Base-by-base conservation (phyloP, 2,329 filamentous ascomycete species). In the Diaporthe sp. region DNA sequence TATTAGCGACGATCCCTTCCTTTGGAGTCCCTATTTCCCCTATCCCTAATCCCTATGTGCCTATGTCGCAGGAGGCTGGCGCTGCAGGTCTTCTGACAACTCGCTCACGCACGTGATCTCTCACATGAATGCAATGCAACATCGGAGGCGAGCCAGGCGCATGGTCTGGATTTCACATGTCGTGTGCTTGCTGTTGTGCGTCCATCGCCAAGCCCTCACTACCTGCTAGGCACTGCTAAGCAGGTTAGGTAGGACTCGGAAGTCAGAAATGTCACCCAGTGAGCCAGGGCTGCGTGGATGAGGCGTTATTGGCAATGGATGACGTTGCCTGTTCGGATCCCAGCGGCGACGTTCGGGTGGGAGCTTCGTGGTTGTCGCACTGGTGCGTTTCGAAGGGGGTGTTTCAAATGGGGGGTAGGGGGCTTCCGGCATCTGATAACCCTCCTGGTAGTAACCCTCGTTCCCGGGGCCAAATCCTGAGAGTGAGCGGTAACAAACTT, bases 111-210 rank as follows among this genome's bases (percentile, higher is more conserved):
- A 68, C 47, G 63, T 68, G 63, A 68, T 53, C n/a, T 13, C 13
- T 19, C 13, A 39, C 6, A 13, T 22, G 47, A 19, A 19, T 12
- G 63, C 44, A n/a, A n/a, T 51, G 44, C 63, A 51, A 51, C 47
- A 22, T 37, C 4, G 47, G 63, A 27, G 32, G 63, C 63, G 63
- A 53, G 63, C 47, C 25, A 66, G 51, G 44, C 44, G 63, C 63
- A 66, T 15, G 12, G 30, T 17, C 30, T 51, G 30, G 3, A 19
- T 27, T 35, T 66, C 44, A 66, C 44, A 51, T 66, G 63, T 65
- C 37, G 58, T 22, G 59, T 27, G 2, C 27, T 6, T 30, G 39
- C 42, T 35, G 39, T 63, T 37, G 25, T 39, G 37, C 6, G 37
- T 39, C n/a, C n/a, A n/a, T n/a, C 22, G 30, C 63, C 63, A 51